Evolutionary conservation across 306 rosid genomes (phyloP).

Genomic region (Prunus campanulata): DNA sequence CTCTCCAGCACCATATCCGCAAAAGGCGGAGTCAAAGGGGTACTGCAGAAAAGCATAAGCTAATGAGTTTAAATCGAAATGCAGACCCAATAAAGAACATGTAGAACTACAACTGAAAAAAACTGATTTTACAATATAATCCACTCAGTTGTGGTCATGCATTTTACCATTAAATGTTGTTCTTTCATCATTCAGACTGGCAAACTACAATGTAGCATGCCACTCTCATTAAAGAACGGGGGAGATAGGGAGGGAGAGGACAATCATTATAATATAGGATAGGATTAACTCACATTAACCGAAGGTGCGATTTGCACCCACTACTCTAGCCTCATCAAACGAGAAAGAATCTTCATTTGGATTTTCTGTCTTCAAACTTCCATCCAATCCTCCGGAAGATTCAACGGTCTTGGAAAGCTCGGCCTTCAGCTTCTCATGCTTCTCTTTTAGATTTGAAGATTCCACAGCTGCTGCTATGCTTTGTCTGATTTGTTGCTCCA

Average conservation of each 20-base stretch:
- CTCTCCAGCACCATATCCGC: constrained; percentile 22
- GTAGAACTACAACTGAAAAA: not conserved
- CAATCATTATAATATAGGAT: too few relatives aligned
- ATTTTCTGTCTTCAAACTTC: constrained; percentile 32
- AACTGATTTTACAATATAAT: not conserved
- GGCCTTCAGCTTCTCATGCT: constrained; percentile 55
- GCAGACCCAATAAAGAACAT: not conserved
- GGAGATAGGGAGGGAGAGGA: not conserved
- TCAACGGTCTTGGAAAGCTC: constrained; percentile 40
- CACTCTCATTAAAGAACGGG: not conserved
- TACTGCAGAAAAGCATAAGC: constrained; percentile 18
- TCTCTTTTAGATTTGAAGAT: constrained; percentile 56
- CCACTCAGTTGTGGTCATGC: not conserved
- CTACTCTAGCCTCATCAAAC: constrained; percentile 31
- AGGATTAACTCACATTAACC: constrained; percentile 61
- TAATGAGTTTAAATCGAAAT: not conserved
- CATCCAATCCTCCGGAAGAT: constrained; percentile 39
- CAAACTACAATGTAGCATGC: not conserved
- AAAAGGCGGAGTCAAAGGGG: constrained; percentile 22
- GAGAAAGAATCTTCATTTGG: constrained; percentile 27
- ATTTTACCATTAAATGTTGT: not conserved
- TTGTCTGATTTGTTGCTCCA: constrained; percentile 64
- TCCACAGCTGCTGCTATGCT: constrained; percentile 56
- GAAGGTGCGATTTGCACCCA: constrained; percentile 43
- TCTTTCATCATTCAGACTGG: not conserved